Evolutionary conservation across 345 rosid genomes (phyloP).

Genomic region (Capsella bursapastoris): DNA sequence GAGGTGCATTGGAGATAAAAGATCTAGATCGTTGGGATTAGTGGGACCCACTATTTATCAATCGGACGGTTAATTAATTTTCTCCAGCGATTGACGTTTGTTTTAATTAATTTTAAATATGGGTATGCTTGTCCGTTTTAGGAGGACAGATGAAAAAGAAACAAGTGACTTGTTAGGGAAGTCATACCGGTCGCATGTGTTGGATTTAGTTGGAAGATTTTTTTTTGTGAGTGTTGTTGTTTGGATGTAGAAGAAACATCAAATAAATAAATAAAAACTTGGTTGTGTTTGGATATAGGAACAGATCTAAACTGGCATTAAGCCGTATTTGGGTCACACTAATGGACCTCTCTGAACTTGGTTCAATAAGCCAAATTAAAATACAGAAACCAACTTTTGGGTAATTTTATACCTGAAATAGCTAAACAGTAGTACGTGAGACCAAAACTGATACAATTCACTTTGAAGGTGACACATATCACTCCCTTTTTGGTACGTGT

Average conservation of each 20-base stretch:
- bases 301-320: neutral
- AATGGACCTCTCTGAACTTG: slow-evolving; percentile 16
- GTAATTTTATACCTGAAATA: slow-evolving; percentile 18
- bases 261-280: neutral
- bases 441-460: slow-evolving; percentile 1
- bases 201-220: slow-evolving; percentile 33
- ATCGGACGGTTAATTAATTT: slow-evolving; percentile 28
- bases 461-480: slow-evolving; percentile 21
- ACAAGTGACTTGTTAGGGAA: slow-evolving; percentile 48
- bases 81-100: slow-evolving; percentile 38
- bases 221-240: slow-evolving; percentile 6
- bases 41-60: neutral
- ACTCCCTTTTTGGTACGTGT: slow-evolving; percentile 10
- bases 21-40: slow-evolving; percentile 15
- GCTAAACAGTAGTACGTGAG: slow-evolving; percentile 32
- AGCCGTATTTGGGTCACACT: neutral
- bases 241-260: slow-evolving; percentile 13
- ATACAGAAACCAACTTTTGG: slow-evolving; percentile 1
- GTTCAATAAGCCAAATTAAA: neutral
- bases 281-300: neutral
- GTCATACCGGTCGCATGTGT: slow-evolving; percentile 51
- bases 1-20: neutral
- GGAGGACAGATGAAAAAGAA: slow-evolving; percentile 32
- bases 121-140: slow-evolving; percentile 41
- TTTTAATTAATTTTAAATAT: neutral